Evolutionary conservation across 1,139 yeast genomes (phyloP).

Genomic region (Pichia sp.): DNA sequence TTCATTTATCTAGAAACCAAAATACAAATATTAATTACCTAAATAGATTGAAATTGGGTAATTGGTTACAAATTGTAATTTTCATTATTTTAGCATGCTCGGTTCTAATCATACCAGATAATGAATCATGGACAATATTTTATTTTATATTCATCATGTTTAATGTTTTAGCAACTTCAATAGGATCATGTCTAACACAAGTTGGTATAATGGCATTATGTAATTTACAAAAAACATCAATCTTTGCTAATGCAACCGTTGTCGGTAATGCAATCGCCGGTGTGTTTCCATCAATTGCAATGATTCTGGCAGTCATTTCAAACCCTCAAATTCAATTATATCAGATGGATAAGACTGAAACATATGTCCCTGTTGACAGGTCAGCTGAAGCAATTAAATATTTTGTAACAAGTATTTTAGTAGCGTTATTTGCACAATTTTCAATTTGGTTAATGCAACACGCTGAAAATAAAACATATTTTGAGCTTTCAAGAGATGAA

Average conservation of each 20-base stretch:
- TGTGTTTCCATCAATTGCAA: slow-evolving; percentile 74
- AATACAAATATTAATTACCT: slow-evolving; percentile 50
- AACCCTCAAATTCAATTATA: slow-evolving; percentile 17
- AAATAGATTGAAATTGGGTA: slow-evolving; percentile 53
- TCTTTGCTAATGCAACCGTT: slow-evolving; percentile 82
- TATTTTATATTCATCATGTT: slow-evolving; percentile 47
- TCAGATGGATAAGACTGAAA: not conserved
- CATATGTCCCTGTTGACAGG: slow-evolving; percentile 10
- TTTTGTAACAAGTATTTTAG: slow-evolving; percentile 62
- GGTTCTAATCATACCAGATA: slow-evolving; percentile 35
- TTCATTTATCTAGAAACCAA: slow-evolving; percentile 64
- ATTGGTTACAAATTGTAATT: slow-evolving; percentile 47
- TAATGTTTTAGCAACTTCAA: slow-evolving; percentile 52
- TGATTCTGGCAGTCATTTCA: slow-evolving; percentile 51
- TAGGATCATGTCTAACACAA: slow-evolving; percentile 71
- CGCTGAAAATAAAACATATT: slow-evolving; percentile 14
- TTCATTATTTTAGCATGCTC: slow-evolving; percentile 40
- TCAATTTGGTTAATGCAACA: slow-evolving; percentile 31
- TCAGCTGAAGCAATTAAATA: slow-evolving; percentile 38
- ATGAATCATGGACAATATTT: slow-evolving; percentile 32
- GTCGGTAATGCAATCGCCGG: slow-evolving; percentile 95
- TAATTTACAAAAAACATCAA: slow-evolving; percentile 60
- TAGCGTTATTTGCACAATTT: slow-evolving; percentile 42
- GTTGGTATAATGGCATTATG: slow-evolving; percentile 89
- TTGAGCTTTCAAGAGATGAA: not conserved